Conservation (phyloP, 176 grass and related monocot species). For the Juncus effusus region DNA sequence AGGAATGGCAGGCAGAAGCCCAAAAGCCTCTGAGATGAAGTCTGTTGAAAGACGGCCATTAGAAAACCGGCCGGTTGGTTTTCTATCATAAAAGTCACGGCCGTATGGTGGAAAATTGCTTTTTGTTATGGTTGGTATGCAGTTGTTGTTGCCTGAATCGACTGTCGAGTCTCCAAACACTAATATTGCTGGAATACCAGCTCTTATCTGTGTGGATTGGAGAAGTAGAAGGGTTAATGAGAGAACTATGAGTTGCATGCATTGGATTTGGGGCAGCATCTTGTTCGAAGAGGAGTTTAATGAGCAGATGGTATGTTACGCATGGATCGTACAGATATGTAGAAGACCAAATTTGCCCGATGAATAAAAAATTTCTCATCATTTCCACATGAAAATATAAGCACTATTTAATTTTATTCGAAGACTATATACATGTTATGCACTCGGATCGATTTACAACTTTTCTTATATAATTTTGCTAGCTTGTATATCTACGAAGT, state of each 20-base stretch:
- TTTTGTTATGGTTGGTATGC: constrained; percentile 43
- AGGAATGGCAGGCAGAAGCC: constrained; percentile 42
- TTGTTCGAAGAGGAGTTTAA: too few species aligned
- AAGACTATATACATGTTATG: too few species aligned
- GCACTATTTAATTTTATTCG: too few species aligned
- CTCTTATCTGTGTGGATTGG: constrained; percentile 10
- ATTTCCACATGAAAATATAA: too few species aligned
- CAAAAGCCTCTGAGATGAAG: constrained; percentile 68
- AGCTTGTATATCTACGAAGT: too few species aligned
- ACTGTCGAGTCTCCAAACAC: constrained; percentile 83
- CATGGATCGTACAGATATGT: too few species aligned
- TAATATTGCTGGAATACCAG: constrained; percentile 45
- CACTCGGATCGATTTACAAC: too few species aligned
- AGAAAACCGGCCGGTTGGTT: constrained; percentile 75
- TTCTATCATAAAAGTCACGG: constrained; percentile 37
- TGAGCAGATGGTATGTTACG: too few species aligned
- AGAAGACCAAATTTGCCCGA: too few species aligned
- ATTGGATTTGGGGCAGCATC: background rate
- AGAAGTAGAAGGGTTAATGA: constrained; percentile 19
- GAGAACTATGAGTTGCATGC: background rate
- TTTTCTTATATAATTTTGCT: too few species aligned
- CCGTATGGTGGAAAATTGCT: constrained; percentile 81
- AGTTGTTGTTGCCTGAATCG: constrained; percentile 81
- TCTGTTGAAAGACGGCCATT: constrained; percentile 67
- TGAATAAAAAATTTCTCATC: too few species aligned